Evolutionary conservation across 2,329 filamentous ascomycete species (phyloP), one percentile per base, ranked within the genome.

Genomic region (Penicillium psychrosexuale): DNA sequence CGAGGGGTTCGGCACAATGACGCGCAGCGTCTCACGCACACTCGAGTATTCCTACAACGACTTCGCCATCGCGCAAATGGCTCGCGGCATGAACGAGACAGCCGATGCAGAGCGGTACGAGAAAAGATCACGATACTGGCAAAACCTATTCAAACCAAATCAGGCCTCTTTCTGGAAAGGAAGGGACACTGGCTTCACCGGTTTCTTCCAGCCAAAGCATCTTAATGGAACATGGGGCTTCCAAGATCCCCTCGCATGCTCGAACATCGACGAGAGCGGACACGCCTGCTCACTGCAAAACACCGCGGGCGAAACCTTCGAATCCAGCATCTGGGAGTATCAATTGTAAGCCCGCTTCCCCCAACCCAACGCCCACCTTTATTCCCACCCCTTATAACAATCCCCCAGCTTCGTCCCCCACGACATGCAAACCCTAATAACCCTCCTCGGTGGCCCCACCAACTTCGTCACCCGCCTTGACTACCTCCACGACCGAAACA

Each of bases 31-130:
- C 40, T 89, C 85, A 1, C 80, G 88, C 13, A 91, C 87, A 0
- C 78, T 91, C 2, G 88, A 91, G 67, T 91, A 91, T 66, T 82
- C 85, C 5, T 91, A 91, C 71, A 85, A 91, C 62, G 88, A 91
- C 72, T 91, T 83, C 65, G 82, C 80, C 53, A 84, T 89, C 53
- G 75, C 84, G 0, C 78, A 85, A 37, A 83, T 90, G 54, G 86
- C 86, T 0, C 77, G 76, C 1, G 78, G 76, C 0, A 67, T 89
- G 22, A 82, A 82, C 12, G 78, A 81, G 19, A 77, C 74, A 4
- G 72, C 64, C 0, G 86, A 88, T 46, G 74, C 77, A 12, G 77
- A 82, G 50, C 83, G 79, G 62, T 91, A 89, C 60, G 68, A 84
- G 2, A 70, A 70, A 0, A 80, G 82, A 0, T 84, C 85, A 46